phyloP scores from a whole-genome alignment of 1,284 basidiomycete genomes.

The Prillingera fragicola region DNA sequence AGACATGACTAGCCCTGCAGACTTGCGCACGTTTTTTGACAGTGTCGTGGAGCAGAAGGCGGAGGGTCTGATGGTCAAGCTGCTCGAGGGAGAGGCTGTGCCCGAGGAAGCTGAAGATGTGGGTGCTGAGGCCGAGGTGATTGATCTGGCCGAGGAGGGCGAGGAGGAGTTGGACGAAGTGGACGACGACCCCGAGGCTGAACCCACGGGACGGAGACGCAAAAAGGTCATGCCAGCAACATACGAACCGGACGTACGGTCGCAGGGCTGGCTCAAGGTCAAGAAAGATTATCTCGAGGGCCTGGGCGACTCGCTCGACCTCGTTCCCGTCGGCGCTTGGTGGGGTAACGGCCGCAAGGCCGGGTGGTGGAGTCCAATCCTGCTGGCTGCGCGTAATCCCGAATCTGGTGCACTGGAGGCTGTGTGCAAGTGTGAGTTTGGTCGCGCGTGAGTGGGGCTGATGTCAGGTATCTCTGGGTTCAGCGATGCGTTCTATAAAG shows the following conservation, averaged over 20 bases:
- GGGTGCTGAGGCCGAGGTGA: slow-evolving; percentile 17
- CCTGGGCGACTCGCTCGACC: slow-evolving; percentile 53
- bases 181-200: slow-evolving; percentile 51
- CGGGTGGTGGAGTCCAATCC: slow-evolving; percentile 86
- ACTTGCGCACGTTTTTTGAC: slow-evolving; percentile 72
- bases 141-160: slow-evolving; percentile 23
- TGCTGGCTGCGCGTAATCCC: slow-evolving; percentile 75
- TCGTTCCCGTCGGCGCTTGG: slow-evolving; percentile 78
- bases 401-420: slow-evolving; percentile 65
- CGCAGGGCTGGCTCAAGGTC: slow-evolving; percentile 69
- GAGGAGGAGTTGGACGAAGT: slow-evolving; percentile 25
- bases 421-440: slow-evolving; percentile 66
- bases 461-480: slow-evolving; percentile 58
- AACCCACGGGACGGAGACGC: slow-evolving; percentile 47
- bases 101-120: slow-evolving; percentile 35
- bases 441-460: too few relatives aligned
- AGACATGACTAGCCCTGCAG: slow-evolving; percentile 47
- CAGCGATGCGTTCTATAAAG: slow-evolving; percentile 81
- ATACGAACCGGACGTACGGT: slow-evolving; percentile 69
- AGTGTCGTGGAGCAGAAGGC: slow-evolving; percentile 72
- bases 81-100: slow-evolving; percentile 50
- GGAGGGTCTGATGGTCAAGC: slow-evolving; percentile 93
- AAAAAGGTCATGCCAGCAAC: slow-evolving; percentile 75
- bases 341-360: slow-evolving; percentile 89
- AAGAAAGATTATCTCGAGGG: slow-evolving; percentile 59